Base-by-base conservation (phyloP, 805 yeast genomes). In the Schwanniomyces pseudopolymorphus region DNA sequence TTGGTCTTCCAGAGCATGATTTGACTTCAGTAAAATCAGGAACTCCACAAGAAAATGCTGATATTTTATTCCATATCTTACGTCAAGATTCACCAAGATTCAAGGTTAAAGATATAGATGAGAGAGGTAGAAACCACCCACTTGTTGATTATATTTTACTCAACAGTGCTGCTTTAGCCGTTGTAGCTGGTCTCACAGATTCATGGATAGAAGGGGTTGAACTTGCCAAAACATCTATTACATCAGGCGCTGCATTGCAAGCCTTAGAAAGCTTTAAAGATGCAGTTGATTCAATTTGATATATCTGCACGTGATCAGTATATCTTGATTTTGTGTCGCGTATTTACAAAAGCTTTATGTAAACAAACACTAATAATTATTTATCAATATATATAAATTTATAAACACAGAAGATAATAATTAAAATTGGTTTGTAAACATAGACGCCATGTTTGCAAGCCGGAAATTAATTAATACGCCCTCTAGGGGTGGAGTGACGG, bases 131-230 rank as follows among this genome's bases (percentile, higher is more conserved):
- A 24, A 69, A 69, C 54, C 75, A 72, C 43, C 88, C 98, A 3
- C 67, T 91, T 13, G 82, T 84, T 43, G 97, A 94, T 67, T 94
- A 91, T 67, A 94, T 94, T n/a, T 64, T 92, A 47, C 67, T 94
- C 77, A 94, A 94, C 64, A 77, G 95, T 17, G 91, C 91, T 3
- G 96, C 96, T 0, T 70, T 94, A 47, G 91, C 92, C 1, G 88
- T 86, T 25, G 81, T 90, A 20, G 77, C 85, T 10, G 96, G 95
- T 2, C 61, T 72, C 6, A 83, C 89, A 2, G 63, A 63, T 20
- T 67, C 77, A 54, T 94, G 96, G 94, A 78, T 74, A 47, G 76
- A 81, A 7, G 99, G 98, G 24, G 92, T 89, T 4, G 70, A 67
- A 44, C 58, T 82, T 19, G 98, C 98, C 1, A 78, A 82, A 52